Evolutionary conservation across 2,329 filamentous ascomycete genomes (phyloP).

Genomic region (Pyricularia sp.): DNA sequence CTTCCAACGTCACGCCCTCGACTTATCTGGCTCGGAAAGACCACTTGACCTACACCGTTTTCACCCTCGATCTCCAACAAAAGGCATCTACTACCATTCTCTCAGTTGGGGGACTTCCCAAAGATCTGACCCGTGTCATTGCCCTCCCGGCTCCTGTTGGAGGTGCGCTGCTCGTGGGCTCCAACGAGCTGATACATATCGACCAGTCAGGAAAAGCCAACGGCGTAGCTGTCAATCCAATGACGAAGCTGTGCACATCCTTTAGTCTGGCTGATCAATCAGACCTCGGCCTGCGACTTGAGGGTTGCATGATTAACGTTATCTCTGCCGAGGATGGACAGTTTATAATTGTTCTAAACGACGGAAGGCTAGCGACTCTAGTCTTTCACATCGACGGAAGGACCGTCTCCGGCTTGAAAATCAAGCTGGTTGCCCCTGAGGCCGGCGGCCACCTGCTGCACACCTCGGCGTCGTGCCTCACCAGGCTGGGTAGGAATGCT

Average conservation of each 20-base stretch:
- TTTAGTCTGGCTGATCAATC: slow-evolving; percentile 85
- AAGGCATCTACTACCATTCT: slow-evolving; percentile 87
- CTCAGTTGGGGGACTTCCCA: slow-evolving; percentile 75
- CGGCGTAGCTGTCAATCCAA: slow-evolving; percentile 85
- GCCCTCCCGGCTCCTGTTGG: slow-evolving; percentile 80
- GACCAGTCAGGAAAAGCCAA: slow-evolving; percentile 93
- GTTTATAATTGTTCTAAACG: slow-evolving; percentile 70
- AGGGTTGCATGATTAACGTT: slow-evolving; percentile 69
- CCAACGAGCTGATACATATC: slow-evolving; percentile 88
- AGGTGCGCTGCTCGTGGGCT: slow-evolving; percentile 76
- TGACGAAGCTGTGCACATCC: slow-evolving; percentile 71
- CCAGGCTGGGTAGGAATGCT: slow-evolving; percentile 55
- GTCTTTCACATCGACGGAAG: slow-evolving; percentile 83
- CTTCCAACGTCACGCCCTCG: slow-evolving; percentile 66
- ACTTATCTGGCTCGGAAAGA: slow-evolving; percentile 75
- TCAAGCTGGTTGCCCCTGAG: slow-evolving; percentile 55
- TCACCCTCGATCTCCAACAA: slow-evolving; percentile 89
- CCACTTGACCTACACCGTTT: slow-evolving; percentile 82
- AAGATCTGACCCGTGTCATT: slow-evolving; percentile 75
- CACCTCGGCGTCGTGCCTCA: slow-evolving; percentile 58
- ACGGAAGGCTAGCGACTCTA: slow-evolving; percentile 65
- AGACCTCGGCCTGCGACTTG: slow-evolving; percentile 67
- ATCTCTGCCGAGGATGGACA: slow-evolving; percentile 72
- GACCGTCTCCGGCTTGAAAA: slow-evolving; percentile 76
- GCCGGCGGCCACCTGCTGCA: slow-evolving; percentile 54